Evolutionary conservation across 2,329 filamentous ascomycete species (phyloP), one percentile per base, ranked within the genome.

Genomic region (Sporothrix sp.): DNA sequence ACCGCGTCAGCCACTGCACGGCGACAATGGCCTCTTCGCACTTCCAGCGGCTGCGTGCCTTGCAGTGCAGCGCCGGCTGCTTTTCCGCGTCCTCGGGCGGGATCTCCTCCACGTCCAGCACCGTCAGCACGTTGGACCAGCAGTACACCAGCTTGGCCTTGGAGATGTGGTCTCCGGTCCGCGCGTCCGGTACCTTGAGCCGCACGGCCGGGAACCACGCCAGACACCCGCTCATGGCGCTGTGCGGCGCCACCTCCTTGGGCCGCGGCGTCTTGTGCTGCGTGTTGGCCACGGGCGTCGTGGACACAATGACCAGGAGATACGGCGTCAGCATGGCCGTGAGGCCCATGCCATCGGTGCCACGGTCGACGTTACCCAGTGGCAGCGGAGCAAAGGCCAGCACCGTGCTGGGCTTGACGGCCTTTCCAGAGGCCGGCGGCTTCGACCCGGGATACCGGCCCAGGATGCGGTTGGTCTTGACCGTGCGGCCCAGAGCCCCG

Each of bases 191-290:
- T 14, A 80, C 78, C 65, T 97, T 97, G 38, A 98, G 72, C 62
- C 87, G 93, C 40, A 98, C 93, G 2, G 90, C 89, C 2, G 93
- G 93, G 63, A 98, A 98, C 93, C 93, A 98, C 30, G 93, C 89
- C 45, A 98, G 68, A 59, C 91, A 95, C 2, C 91, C 94, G 45
- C 87, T 96, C 76, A 98, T 82, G 16, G 91, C 83, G 62, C 89
- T 87, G 63, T 98, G 91, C 1, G 87, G 86, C 25, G 82, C 82
- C 9, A 97, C 81, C 57, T 97, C 91, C 63, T 94, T 97, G 4
- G 93, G 91, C 23, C 93, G 77, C 2, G 88, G 81, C 18, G 88
- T 83, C 68, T 98, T 98, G 66, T 96, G 87, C 63, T 98, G 93
- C 1, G 93, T 98, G 64, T 96, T 90, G 4, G 94, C 93, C 32